Conservation (phyloP, 2,329 filamentous ascomycete genomes). For the Alternaria conjuncta region DNA sequence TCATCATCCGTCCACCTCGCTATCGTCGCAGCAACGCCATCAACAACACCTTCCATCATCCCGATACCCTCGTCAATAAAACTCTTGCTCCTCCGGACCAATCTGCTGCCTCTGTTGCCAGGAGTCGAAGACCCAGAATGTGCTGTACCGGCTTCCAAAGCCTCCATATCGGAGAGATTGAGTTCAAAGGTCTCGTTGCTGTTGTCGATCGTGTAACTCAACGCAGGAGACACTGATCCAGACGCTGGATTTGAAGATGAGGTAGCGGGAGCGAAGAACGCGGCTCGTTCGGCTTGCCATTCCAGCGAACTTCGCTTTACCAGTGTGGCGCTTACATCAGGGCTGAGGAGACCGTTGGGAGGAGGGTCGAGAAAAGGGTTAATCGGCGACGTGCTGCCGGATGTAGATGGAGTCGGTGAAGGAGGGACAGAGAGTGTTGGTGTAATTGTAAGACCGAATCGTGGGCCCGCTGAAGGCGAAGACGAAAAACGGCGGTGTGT, state of each 20-base stretch:
- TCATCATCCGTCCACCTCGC: conserved; percentile 5
- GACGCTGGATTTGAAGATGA: neutral
- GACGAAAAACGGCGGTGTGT: neutral
- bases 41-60: conserved; percentile 1
- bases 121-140: neutral
- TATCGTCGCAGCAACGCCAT: neutral
- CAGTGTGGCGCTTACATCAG: neutral
- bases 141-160: neutral
- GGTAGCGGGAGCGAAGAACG: neutral
- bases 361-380: conserved; percentile 3
- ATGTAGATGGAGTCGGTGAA: neutral
- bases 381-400: neutral
- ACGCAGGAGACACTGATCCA: neutral
- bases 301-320: neutral
- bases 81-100: neutral
- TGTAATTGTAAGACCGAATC: neutral
- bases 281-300: neutral
- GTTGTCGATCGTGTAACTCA: neutral
- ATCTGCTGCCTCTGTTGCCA: neutral
- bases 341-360: neutral
- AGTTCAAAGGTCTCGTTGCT: neutral
- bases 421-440: neutral
- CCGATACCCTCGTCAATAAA: neutral
- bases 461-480: neutral
- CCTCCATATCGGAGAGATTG: neutral